Conservation (phyloP, 2,329 filamentous ascomycete genomes). For the Botrytis galanthina region DNA sequence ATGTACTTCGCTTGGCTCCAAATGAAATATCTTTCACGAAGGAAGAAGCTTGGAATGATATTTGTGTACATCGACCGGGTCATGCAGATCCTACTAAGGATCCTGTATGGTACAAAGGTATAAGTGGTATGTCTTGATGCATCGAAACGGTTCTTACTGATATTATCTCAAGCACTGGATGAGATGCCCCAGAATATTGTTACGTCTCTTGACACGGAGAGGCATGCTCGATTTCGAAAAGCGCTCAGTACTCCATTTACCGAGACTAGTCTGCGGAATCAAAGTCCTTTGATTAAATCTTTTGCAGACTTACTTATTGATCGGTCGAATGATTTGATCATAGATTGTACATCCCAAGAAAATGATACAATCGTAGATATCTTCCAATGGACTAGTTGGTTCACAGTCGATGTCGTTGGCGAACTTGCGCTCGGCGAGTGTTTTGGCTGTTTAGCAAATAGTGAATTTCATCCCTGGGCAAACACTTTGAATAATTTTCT, state of each 20-base stretch:
- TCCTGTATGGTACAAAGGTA: not conserved
- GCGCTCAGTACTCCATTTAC: not conserved
- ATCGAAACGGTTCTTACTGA: not conserved
- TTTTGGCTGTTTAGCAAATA: constrained; percentile 21
- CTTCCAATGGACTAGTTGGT: constrained; percentile 29
- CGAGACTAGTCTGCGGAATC: not conserved
- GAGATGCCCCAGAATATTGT: not conserved
- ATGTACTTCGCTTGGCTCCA: not conserved
- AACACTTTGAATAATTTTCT: not conserved
- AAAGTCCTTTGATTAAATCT: not conserved
- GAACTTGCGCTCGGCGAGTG: constrained; percentile 31
- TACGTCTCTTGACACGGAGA: not conserved
- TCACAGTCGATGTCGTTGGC: constrained; percentile 34
- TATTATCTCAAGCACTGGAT: not conserved
- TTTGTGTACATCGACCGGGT: not conserved
- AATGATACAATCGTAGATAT: not conserved
- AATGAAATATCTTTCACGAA: not conserved
- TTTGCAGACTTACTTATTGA: not conserved
- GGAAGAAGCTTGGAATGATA: not conserved
- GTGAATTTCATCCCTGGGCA: not conserved
- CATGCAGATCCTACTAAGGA: not conserved
- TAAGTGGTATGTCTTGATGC: fast-evolving
- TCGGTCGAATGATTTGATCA: not conserved
- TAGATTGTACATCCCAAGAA: too few species aligned
- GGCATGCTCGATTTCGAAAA: not conserved